Conservation (phyloP, 169 alveolate genomes). For the Plasmodium chabaudi region DNA sequence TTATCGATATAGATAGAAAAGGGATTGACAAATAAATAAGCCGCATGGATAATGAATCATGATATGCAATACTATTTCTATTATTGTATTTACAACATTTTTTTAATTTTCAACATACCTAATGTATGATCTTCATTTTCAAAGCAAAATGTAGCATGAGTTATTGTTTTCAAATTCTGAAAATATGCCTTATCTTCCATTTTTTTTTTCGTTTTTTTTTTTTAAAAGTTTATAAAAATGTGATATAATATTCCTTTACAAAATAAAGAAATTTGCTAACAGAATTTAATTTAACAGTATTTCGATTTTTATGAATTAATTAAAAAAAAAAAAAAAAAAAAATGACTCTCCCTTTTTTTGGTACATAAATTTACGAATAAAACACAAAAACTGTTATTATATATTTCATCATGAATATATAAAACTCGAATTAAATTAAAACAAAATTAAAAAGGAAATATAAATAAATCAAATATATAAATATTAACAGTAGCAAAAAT, state of each 20-base stretch:
- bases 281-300: neutral
- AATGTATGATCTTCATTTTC: slow-evolving; percentile 90
- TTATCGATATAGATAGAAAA: neutral
- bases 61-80: no score
- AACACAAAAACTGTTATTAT: no score
- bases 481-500: no score
- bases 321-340: neutral
- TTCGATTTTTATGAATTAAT: neutral
- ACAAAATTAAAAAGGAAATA: no score
- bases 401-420: no score
- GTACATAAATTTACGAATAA: no score
- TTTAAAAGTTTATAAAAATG: neutral
- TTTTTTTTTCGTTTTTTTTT: slow-evolving; percentile 38
- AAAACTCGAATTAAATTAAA: no score
- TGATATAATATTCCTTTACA: neutral
- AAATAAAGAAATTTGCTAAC: neutral
- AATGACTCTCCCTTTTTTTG: neutral
- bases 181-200: slow-evolving; percentile 42
- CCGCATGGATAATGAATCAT: no score
- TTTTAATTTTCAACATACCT: slow-evolving; percentile 66
- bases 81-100: neutral
- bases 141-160: slow-evolving; percentile 83
- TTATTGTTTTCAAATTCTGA: slow-evolving; percentile 50
- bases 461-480: no score
- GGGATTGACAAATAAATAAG: neutral